These are phyloP conservation scores for Przewalskia tangutica DNA, from an alignment of 257 asterid species.

Conservation along the genomic window DNA sequence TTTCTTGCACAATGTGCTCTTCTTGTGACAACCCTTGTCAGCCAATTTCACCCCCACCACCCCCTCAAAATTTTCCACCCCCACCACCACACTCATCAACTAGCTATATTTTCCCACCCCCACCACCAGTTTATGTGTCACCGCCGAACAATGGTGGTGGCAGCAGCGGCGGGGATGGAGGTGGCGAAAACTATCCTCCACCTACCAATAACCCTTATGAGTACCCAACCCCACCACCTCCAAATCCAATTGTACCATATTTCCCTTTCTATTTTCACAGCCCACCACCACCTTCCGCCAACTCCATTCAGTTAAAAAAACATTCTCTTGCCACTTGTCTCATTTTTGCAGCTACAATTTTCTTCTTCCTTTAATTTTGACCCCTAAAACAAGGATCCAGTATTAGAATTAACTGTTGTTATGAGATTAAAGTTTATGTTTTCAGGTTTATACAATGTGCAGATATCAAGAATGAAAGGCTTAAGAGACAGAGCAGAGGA, in stretches of 20 bases:
- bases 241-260: slow-evolving; percentile 42
- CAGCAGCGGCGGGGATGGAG: neutral
- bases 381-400: neutral
- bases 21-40: slow-evolving; percentile 70
- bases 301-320: slow-evolving; percentile 17
- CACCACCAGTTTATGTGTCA: slow-evolving; percentile 3
- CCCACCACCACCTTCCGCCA: slow-evolving; percentile 32
- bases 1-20: slow-evolving; percentile 59
- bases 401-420: neutral
- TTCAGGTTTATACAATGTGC: neutral
- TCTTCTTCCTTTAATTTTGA: slow-evolving; percentile 10
- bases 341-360: slow-evolving; percentile 8
- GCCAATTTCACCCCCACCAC: slow-evolving; percentile 45
- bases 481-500: neutral
- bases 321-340: slow-evolving; percentile 1
- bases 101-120: slow-evolving; percentile 23
- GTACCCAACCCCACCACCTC: slow-evolving; percentile 39
- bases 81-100: slow-evolving; percentile 16
- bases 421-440: neutral
- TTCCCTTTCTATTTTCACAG: slow-evolving; percentile 38
- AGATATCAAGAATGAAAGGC: neutral
- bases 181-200: slow-evolving; percentile 28
- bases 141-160: neutral
- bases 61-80: slow-evolving; percentile 17
- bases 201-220: slow-evolving; percentile 13